Conservation (phyloP, 257 asterid species). For the Euphrasia confusa region DNA sequence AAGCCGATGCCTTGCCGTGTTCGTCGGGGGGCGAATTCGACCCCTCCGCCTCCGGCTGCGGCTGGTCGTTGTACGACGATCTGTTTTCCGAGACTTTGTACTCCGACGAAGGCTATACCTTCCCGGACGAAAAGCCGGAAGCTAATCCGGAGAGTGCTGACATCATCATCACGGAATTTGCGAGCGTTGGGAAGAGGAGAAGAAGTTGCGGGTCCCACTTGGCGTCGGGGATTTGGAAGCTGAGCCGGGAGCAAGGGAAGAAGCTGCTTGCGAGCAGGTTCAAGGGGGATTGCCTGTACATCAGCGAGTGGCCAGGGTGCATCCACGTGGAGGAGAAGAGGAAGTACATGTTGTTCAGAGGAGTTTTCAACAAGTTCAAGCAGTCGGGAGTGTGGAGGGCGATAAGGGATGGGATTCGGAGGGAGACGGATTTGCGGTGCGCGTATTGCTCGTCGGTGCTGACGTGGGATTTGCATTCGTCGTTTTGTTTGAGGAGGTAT, state of each 20-base stretch:
- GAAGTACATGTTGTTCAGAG: constrained; percentile 81
- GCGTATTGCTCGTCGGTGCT: constrained; percentile 58
- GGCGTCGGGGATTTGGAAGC: constrained; percentile 65
- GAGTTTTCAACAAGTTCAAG: constrained; percentile 80
- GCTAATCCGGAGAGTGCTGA: too few relatives aligned
- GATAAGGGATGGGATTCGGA: constrained; percentile 67
- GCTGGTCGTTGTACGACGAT: constrained; percentile 93
- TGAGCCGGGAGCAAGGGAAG: constrained; percentile 93
- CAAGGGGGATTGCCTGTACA: constrained; percentile 71
- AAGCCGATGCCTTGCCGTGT: constrained; percentile 12
- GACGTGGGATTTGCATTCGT: constrained; percentile 83
- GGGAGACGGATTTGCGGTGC: constrained; percentile 52
- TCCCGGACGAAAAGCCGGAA: constrained; percentile 25
- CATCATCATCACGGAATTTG: too few relatives aligned
- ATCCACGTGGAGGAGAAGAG: constrained; percentile 80
- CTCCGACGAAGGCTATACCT: constrained; percentile 45
- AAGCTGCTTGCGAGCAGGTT: constrained; percentile 75
- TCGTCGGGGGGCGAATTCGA: constrained; percentile 26
- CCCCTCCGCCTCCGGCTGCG: constrained; percentile 35
- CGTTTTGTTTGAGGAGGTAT: constrained; percentile 77
- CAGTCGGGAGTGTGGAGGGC: constrained; percentile 93
- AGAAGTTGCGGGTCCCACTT: constrained; percentile 53
- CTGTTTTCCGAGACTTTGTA: constrained; percentile 62
- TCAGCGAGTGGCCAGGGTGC: constrained; percentile 91
- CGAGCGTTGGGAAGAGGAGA: constrained; percentile 35